phyloP scores from a whole-genome alignment of 2,329 filamentous ascomycete species.

The Aspergillus felis region DNA sequence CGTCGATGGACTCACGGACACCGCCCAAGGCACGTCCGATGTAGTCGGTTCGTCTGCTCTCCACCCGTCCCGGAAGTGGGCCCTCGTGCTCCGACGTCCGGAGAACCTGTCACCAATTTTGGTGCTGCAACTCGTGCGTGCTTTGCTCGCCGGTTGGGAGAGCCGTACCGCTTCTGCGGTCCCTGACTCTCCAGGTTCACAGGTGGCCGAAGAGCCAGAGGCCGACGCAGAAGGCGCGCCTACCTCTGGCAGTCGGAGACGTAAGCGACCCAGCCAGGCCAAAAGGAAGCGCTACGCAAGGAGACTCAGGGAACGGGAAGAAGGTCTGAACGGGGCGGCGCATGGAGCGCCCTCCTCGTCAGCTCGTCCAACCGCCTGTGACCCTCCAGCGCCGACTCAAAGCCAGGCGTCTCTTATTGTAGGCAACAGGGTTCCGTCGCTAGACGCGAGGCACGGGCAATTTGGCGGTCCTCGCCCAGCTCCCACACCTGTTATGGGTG shows the following conservation, averaged over 20 bases:
- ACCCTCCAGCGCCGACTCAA: neutral
- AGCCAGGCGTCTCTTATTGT: neutral
- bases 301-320: neutral
- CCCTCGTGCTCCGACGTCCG: constrained; percentile 16
- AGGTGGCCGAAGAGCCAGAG: constrained; percentile 4
- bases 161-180: constrained; percentile 1
- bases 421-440: neutral
- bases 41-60: constrained; percentile 10
- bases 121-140: constrained; percentile 6
- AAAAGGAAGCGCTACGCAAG: constrained; percentile 7
- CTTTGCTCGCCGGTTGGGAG: constrained; percentile 8
- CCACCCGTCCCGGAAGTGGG: constrained; percentile 10
- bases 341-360: neutral
- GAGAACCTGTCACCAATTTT: constrained; percentile 16
- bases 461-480: neutral
- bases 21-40: constrained; percentile 14
- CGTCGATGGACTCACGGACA: constrained; percentile 13
- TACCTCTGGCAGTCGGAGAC: neutral
- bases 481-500: neutral
- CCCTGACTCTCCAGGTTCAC: constrained; percentile 4
- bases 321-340: neutral
- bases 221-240: constrained; percentile 6
- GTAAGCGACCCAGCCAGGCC: constrained; percentile 12
- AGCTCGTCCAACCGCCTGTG: neutral
- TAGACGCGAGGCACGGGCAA: neutral